A percentile compares a stretch with the other conserved stretches of the same genome.
These are phyloP conservation scores for Panaeolus papilionaceus DNA, from an alignment of 768 basidiomycete genomes.

Conservation along the genomic window DNA sequence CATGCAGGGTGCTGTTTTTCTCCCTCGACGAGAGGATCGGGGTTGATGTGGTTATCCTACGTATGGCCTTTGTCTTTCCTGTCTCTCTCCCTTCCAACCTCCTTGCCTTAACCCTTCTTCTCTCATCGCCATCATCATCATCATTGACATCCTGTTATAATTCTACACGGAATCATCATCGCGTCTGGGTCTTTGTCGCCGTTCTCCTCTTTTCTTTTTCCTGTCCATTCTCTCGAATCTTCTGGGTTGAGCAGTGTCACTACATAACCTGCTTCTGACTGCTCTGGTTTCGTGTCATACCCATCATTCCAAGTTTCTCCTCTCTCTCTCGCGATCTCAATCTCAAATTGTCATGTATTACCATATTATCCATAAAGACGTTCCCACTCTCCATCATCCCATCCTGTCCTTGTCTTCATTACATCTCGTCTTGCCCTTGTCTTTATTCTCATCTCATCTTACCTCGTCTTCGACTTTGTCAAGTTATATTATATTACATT, in stretches of 20 bases:
- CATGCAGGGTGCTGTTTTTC: background rate
- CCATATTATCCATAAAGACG: background rate
- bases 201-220: background rate
- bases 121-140: no score
- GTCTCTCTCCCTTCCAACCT: background rate
- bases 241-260: background rate
- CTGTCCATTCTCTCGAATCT: background rate
- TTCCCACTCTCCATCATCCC: background rate
- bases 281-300: background rate
- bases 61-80: background rate
- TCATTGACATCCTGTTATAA: no score
- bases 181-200: background rate
- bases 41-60: background rate
- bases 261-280: background rate
- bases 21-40: no score
- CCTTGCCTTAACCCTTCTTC: background rate
- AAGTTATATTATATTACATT: background rate
- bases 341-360: background rate
- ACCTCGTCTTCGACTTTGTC: no score
- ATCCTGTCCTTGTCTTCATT: no score
- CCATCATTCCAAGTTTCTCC: background rate
- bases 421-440: no score
- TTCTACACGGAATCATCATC: conserved; percentile 4
- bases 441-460: no score
- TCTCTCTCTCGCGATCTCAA: no score